Evolutionary conservation across 2,329 filamentous ascomycete species (phyloP), one percentile per base, ranked within the genome.

Genomic region (Stemphylium vesicarium): DNA sequence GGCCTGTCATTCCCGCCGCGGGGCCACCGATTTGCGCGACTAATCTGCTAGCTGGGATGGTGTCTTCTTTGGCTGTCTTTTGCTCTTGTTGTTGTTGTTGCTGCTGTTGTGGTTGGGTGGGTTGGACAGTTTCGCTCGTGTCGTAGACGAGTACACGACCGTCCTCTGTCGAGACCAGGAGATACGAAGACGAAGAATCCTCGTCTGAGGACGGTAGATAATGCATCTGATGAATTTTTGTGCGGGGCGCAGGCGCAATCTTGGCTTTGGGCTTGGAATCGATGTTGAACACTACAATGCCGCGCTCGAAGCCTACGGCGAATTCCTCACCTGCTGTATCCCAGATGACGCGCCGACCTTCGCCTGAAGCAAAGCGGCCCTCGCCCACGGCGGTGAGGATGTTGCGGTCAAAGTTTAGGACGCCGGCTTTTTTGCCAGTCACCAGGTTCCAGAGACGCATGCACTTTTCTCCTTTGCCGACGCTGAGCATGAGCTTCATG

Each of bases 371-470:
- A 73, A 88, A 88, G 73, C 86, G 87, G 38, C 87, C 85, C 78
- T 96, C 92, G 40, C 91, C 91, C 10, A 90, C 85, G 64, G 90
- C 86, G 39, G 85, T 81, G 47, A 98, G 80, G 67, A 95, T 82
- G 0, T 88, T 85, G 53, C 85, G 83, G 62, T 84, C 85, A 74
- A 98, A 98, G 72, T 91, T 95, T 65, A 99, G 79, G 47, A 96
- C 93, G 26, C 93, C 92, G 0, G 93, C 93, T 79, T 96, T 97
- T 79, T 94, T 96, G 13, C 93, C 95, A 2, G 94, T 98, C 62
- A 98, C 92, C 60, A 99, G 76, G 71, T 99, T 98, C 95, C 95
- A 99, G 62, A 98, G 77, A 61, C 95, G 82, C 90, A 99, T 96
- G 70, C 88, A 92, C 62, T 87, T 88, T 79, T 99, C 95, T 62